Evolutionary conservation across 352 stramenopile species (phyloP).

Genomic region (Pythium vanterpoolii): DNA sequence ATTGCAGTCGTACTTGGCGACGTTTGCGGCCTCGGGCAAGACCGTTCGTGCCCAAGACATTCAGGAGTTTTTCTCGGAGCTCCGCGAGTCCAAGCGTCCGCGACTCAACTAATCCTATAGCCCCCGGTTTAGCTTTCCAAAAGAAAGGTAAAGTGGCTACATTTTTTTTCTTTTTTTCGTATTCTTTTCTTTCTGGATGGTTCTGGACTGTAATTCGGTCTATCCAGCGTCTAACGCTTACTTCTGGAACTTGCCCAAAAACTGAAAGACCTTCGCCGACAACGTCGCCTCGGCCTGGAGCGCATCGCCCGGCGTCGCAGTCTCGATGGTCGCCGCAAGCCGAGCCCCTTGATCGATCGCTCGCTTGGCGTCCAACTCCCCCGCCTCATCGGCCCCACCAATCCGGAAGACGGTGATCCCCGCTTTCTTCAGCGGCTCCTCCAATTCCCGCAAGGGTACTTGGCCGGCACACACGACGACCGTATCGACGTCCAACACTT

Average conservation of each 20-base stretch:
- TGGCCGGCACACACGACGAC: constrained; percentile 96
- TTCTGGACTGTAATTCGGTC: no score
- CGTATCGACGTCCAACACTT: constrained; percentile 93
- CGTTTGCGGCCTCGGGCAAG: constrained; percentile 54
- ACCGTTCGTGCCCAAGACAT: constrained; percentile 63
- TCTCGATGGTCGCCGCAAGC: constrained; percentile 82
- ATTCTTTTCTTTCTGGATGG: no score
- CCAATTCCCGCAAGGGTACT: constrained; percentile 86
- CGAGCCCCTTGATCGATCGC: constrained; percentile 96
- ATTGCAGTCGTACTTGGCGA: constrained; percentile 58
- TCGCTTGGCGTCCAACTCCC: constrained; percentile 96
- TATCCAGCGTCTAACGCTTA: no score
- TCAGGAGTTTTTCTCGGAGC: constrained; percentile 6
- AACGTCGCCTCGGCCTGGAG: constrained; percentile 39
- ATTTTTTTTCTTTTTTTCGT: no score
- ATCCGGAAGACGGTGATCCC: constrained; percentile 92
- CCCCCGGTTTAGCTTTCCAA: neutral
- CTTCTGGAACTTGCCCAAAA: constrained; percentile 46
- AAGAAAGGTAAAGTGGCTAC: neutral
- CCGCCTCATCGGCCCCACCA: constrained; percentile 92
- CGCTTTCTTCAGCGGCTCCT: constrained; percentile 68
- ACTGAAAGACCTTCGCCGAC: constrained; percentile 41
- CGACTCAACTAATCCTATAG: neutral
- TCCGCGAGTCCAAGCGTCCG: constrained; percentile 1
- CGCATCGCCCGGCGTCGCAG: constrained; percentile 62